Percentiles rank a stretch among this genome's conserved stretches.
Evolutionary conservation across 805 yeast species (phyloP).

Genomic region (Alloascoidea africana): DNA sequence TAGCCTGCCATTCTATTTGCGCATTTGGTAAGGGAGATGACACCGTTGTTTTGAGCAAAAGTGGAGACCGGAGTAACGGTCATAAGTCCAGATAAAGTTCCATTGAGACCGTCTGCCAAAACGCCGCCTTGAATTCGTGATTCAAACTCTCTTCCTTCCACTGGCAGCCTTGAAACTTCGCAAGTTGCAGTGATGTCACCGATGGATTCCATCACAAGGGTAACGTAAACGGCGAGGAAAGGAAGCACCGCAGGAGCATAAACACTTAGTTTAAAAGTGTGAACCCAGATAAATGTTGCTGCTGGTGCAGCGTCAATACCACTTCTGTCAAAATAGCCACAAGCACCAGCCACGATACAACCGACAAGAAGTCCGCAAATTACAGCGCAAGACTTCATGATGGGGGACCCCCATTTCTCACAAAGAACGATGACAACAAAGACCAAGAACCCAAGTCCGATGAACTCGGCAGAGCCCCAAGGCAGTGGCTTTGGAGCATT

Average conservation of each 20-base stretch:
- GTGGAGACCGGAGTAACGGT: conserved; percentile 17
- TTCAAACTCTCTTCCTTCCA: conserved; percentile 27
- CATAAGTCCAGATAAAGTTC: conserved; percentile 24
- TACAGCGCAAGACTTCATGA: conserved; percentile 90
- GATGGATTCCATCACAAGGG: conserved; percentile 30
- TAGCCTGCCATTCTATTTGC: conserved; percentile 29
- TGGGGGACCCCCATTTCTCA: conserved; percentile 87
- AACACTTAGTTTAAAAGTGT: conserved; percentile 54
- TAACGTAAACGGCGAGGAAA: conserved; percentile 26
- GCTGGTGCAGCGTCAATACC: conserved; percentile 60
- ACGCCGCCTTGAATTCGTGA: conserved; percentile 29
- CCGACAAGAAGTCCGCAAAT: conserved; percentile 75
- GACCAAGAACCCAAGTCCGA: conserved; percentile 81
- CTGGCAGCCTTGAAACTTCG: conserved; percentile 29
- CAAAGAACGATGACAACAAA: conserved; percentile 56
- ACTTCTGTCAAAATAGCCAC: conserved; percentile 56
- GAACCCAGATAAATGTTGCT: conserved; percentile 78
- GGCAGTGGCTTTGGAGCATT: conserved; percentile 41
- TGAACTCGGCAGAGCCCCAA: conserved; percentile 83
- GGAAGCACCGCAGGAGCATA: conserved; percentile 27
- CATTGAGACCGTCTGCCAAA: conserved; percentile 27
- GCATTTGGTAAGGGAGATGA: conserved; percentile 29
- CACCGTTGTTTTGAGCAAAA: conserved; percentile 32
- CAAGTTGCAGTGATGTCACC: conserved; percentile 32
- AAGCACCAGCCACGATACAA: conserved; percentile 85